Evolutionary conservation across 2,329 filamentous ascomycete genomes (phyloP).

Genomic region (Nannizziopsis barbatae): DNA sequence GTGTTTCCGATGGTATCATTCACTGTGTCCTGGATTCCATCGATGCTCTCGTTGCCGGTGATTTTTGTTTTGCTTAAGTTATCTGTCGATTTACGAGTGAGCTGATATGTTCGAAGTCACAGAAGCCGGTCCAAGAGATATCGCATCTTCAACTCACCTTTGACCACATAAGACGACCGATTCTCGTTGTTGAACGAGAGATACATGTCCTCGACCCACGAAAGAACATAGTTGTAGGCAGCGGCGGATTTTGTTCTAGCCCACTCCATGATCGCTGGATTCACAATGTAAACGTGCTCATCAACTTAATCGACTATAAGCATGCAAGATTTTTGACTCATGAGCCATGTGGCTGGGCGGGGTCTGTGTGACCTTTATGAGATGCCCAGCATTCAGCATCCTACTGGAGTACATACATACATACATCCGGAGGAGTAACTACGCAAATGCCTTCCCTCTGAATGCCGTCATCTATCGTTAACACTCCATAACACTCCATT

Average conservation of each 20-base stretch:
- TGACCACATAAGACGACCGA: constrained; percentile 5
- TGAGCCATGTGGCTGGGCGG: too few species aligned
- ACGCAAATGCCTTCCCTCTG: too few species aligned
- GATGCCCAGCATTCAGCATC: too few species aligned
- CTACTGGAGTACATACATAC: too few species aligned
- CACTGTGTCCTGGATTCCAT: background rate
- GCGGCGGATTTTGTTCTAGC: constrained; percentile 2
- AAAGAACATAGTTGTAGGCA: constrained; percentile 7
- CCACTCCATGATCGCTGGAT: constrained; percentile 4
- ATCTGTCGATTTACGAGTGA: background rate
- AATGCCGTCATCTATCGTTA: too few species aligned
- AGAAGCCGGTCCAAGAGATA: too few species aligned
- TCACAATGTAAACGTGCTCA: background rate
- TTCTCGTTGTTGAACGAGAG: constrained; percentile 10
- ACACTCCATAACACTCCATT: too few species aligned
- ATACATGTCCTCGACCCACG: constrained; percentile 7
- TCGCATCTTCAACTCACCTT: background rate
- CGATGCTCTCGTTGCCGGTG: constrained; percentile 6
- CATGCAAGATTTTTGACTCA: too few species aligned
- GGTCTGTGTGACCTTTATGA: too few species aligned
- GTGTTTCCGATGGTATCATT: constrained; percentile 5
- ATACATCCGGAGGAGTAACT: too few species aligned
- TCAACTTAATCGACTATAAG: too few species aligned
- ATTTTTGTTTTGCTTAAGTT: constrained; percentile 1
- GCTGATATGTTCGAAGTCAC: too few species aligned